A percentile compares a stretch with the other conserved stretches of the same genome.
Evolutionary conservation across 2,329 filamentous ascomycete species (phyloP).

Genomic region (Beauveria bassiana): DNA sequence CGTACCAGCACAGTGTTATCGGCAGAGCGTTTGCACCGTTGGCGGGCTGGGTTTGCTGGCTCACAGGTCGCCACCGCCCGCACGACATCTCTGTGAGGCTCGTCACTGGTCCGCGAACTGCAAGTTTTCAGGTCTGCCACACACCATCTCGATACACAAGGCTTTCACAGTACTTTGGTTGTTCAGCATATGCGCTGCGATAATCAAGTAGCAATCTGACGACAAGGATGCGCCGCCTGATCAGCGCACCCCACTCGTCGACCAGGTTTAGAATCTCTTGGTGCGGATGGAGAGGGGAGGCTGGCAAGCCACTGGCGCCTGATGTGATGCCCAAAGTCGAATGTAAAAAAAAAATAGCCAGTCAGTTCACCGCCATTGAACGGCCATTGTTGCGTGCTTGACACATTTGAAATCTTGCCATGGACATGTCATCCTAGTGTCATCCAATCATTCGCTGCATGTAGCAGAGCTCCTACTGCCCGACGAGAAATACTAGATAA

Average conservation of each 20-base stretch:
- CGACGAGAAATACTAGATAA: too few species aligned
- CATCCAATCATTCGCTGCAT: too few species aligned
- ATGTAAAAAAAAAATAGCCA: too few species aligned
- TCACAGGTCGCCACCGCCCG: background rate
- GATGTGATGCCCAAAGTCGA: background rate
- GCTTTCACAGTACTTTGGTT: background rate
- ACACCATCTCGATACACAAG: background rate
- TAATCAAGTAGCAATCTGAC: background rate
- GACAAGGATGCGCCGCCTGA: background rate
- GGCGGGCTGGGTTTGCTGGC: background rate
- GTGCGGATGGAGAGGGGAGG: background rate
- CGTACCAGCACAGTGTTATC: background rate
- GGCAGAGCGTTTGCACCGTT: background rate
- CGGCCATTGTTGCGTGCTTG: background rate
- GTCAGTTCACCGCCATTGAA: background rate
- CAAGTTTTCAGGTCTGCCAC: background rate
- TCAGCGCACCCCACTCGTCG: background rate
- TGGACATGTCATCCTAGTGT: too few species aligned
- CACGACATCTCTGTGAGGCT: background rate
- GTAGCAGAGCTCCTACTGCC: too few species aligned
- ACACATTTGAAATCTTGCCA: too few species aligned
- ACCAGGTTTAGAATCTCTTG: background rate
- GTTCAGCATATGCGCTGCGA: background rate
- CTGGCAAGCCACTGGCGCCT: constrained; percentile 5
- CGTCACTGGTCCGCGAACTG: background rate